Conservation (phyloP, 2,329 filamentous ascomycete species). For the Scytalidium sp. region DNA sequence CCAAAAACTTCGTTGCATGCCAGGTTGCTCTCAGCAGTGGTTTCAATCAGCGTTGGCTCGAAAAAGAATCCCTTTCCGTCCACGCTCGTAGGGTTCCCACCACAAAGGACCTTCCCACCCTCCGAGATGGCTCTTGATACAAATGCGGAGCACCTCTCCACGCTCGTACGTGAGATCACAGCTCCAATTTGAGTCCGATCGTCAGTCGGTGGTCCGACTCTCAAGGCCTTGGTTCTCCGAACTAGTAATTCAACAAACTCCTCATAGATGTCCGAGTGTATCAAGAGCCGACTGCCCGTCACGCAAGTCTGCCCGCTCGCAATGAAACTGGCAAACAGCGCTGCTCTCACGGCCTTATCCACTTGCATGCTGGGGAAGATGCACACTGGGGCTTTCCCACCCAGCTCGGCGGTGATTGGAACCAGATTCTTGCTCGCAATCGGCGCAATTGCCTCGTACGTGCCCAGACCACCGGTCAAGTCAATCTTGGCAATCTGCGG, state of each 20-base stretch:
- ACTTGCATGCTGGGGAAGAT: slow-evolving; percentile 61
- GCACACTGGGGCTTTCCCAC: slow-evolving; percentile 63
- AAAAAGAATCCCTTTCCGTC: slow-evolving; percentile 11
- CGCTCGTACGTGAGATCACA: slow-evolving; percentile 64
- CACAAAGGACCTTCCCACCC: slow-evolving; percentile 38
- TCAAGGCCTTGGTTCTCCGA: slow-evolving; percentile 41
- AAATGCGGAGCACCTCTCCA: slow-evolving; percentile 42
- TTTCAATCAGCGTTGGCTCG: slow-evolving; percentile 13
- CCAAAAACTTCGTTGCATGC: slow-evolving; percentile 49
- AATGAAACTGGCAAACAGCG: slow-evolving; percentile 43
- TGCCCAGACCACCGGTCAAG: slow-evolving; percentile 65
- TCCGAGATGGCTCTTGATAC: slow-evolving; percentile 24
- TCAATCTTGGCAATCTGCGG: slow-evolving; percentile 61
- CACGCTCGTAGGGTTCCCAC: slow-evolving; percentile 47
- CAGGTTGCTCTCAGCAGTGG: slow-evolving; percentile 29
- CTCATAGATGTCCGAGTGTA: slow-evolving; percentile 39
- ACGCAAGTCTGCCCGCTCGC: slow-evolving; percentile 55
- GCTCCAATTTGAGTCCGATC: slow-evolving; percentile 52
- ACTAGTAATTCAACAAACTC: slow-evolving; percentile 32
- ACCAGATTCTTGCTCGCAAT: slow-evolving; percentile 57
- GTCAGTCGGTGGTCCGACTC: slow-evolving; percentile 52
- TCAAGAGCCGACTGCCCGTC: slow-evolving; percentile 50
- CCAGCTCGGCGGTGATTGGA: slow-evolving; percentile 69
- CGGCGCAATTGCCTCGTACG: slow-evolving; percentile 61
- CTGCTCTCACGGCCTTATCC: slow-evolving; percentile 57